Conservation (phyloP, 106 monocot genomes). For the Dendrobium huoshanense region DNA sequence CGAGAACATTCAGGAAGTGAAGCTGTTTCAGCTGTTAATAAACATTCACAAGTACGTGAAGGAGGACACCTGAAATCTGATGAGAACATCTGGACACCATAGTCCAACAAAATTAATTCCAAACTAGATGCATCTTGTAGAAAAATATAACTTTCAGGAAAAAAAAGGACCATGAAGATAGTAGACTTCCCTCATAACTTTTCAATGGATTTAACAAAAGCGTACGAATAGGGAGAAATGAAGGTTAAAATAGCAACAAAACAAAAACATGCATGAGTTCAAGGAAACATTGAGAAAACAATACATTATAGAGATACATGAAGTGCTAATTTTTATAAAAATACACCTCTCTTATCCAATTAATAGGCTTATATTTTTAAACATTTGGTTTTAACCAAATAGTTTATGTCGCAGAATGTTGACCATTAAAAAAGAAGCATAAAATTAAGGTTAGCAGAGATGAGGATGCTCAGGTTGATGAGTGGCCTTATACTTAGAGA, state of each 20-base stretch:
- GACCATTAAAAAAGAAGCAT: too few relatives aligned
- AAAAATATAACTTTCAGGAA: neutral
- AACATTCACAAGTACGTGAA: conserved; percentile 36
- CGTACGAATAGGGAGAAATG: neutral
- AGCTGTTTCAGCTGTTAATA: conserved; percentile 36
- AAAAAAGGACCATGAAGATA: neutral
- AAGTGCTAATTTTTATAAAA: neutral
- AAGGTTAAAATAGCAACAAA: neutral
- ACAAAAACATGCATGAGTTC: too few relatives aligned
- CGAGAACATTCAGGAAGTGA: conserved; percentile 59
- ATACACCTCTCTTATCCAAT: neutral
- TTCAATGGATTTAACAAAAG: neutral
- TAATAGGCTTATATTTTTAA: neutral
- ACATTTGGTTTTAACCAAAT: neutral
- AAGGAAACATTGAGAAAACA: too few relatives aligned
- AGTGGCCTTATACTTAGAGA: too few relatives aligned
- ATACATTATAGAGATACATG: neutral
- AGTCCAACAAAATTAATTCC: conserved; percentile 3
- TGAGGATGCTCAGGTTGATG: too few relatives aligned
- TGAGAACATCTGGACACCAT: conserved; percentile 47
- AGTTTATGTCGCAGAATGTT: too few relatives aligned
- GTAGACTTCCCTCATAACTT: neutral
- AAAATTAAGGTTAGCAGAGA: too few relatives aligned
- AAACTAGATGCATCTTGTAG: neutral
- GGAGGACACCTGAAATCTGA: conserved; percentile 53